Evolutionary conservation across 2,329 filamentous ascomycete genomes (phyloP), one percentile per base, ranked within the genome.

Genomic region (Penicillium verrucosum): DNA sequence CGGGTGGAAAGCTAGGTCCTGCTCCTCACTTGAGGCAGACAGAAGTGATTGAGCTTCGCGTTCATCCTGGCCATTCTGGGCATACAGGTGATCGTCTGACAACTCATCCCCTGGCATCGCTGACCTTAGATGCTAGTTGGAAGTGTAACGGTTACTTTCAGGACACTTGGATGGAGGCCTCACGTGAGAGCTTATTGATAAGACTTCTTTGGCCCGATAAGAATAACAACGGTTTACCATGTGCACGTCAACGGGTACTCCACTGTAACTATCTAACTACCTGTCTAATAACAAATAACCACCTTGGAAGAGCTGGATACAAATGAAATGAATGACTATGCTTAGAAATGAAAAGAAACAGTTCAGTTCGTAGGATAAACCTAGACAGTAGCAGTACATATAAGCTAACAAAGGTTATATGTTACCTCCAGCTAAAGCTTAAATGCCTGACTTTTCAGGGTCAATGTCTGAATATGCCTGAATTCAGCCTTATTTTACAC

Each of bases 71-170:
- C 62, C 68, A 62, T 68, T 58, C 55, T 59, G 65, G 57, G 68
- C 72, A 68, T 64, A 65, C 63, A 69, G 62, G 57, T 68, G 67
- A 67, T 65, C 66, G 65, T 68, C 61, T 50, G 62, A 62, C 67
- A 62, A 68, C 65, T 76, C 73, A 71, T 73, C 73, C 67, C 66
- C 68, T 64, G 71, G 70, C 75, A 77, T 77, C 65, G 70, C 74
- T 75, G 69, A 69, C 61, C 63, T 48, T 67, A 16, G 23, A 42
- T 21, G 21, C 21, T 52, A 46, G 42, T 56, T 41, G 21, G 7
- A 46, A 52, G 42, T 32, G 38, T 21, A 21, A 40, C 42, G 16
- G 40, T 44, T 65, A 57, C 61, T 61, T 65, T 61, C 58, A 66
- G 63, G 68, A 61, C 65, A 66, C 58, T 57, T 55, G 49, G 59